Evolutionary conservation across 1,139 yeast species (phyloP).

Genomic region (Tardiomyces digboiensis): DNA sequence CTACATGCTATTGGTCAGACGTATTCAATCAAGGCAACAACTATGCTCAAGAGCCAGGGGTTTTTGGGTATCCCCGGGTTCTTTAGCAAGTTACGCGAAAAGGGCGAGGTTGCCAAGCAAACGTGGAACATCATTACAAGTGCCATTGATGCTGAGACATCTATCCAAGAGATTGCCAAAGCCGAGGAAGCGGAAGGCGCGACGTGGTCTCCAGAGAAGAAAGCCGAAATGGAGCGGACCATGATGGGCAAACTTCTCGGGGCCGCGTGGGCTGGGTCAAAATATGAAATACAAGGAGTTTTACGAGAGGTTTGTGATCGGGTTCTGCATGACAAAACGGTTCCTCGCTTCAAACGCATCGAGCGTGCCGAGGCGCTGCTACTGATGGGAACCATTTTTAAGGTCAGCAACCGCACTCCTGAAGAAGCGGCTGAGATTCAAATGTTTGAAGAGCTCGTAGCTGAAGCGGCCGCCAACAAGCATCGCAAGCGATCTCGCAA

Average conservation of each 20-base stretch:
- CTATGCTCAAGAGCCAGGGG: conserved; percentile 57
- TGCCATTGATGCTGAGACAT: conserved; percentile 81
- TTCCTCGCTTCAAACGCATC: conserved; percentile 43
- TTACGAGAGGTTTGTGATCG: conserved; percentile 78
- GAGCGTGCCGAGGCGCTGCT: conserved; percentile 76
- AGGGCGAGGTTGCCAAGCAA: conserved; percentile 78
- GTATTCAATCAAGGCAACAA: conserved; percentile 57
- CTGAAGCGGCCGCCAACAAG: conserved; percentile 83
- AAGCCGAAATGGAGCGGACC: conserved; percentile 79
- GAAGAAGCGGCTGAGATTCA: conserved; percentile 90
- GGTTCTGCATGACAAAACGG: conserved; percentile 57
- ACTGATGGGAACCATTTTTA: conserved; percentile 67
- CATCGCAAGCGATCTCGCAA: conserved; percentile 39
- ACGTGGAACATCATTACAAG: conserved; percentile 77
- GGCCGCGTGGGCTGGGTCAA: conserved; percentile 96
- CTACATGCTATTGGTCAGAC: conserved; percentile 79
- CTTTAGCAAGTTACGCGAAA: conserved; percentile 76
- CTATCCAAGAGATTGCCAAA: conserved; percentile 63
- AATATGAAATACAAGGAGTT: conserved; percentile 83
- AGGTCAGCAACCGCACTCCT: conserved; percentile 56
- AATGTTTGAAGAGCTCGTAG: conserved; percentile 82
- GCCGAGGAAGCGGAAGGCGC: conserved; percentile 41
- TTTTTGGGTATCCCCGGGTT: conserved; percentile 79
- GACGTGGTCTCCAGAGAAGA: conserved; percentile 67
- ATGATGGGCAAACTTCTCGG: conserved; percentile 86